phyloP scores from a whole-genome alignment of 208 protist genomes.

The Crithidia thermophila region DNA sequence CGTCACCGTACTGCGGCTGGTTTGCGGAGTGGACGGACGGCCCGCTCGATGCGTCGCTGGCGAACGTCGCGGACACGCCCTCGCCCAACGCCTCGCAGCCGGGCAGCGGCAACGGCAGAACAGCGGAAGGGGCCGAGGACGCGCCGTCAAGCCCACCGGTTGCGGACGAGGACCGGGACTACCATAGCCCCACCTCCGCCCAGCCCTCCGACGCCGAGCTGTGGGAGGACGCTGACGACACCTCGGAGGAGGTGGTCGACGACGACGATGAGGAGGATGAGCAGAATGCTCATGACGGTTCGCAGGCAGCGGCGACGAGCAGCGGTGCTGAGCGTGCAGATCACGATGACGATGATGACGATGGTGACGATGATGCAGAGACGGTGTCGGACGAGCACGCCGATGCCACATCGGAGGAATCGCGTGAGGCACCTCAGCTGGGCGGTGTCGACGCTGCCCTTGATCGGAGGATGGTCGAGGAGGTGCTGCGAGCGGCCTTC shows the following conservation, averaged over 20 bases:
- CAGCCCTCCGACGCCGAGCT: constrained; percentile 24
- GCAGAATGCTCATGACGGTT: no score
- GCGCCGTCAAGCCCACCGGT: background rate
- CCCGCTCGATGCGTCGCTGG: background rate
- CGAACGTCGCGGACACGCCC: background rate
- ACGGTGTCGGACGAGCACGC: no score
- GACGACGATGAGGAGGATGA: constrained; percentile 2
- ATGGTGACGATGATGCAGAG: constrained; percentile 1
- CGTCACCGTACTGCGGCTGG: constrained; percentile 73
- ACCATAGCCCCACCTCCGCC: constrained; percentile 16
- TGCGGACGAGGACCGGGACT: background rate
- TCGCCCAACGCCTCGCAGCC: background rate
- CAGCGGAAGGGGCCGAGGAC: background rate
- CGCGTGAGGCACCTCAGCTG: no score
- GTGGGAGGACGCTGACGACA: constrained; percentile 33
- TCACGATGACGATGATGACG: constrained; percentile 12
- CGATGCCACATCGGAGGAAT: no score
- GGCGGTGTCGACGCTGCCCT: no score
- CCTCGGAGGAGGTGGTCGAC: constrained; percentile 1
- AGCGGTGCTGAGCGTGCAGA: background rate
- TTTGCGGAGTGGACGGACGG: constrained; percentile 42
- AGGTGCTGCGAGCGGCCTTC: no score
- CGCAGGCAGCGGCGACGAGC: no score
- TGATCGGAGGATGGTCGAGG: no score
- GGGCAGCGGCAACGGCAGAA: background rate